Conservation (phyloP, 2,329 filamentous ascomycete species). For the Aureobasidium sp. region DNA sequence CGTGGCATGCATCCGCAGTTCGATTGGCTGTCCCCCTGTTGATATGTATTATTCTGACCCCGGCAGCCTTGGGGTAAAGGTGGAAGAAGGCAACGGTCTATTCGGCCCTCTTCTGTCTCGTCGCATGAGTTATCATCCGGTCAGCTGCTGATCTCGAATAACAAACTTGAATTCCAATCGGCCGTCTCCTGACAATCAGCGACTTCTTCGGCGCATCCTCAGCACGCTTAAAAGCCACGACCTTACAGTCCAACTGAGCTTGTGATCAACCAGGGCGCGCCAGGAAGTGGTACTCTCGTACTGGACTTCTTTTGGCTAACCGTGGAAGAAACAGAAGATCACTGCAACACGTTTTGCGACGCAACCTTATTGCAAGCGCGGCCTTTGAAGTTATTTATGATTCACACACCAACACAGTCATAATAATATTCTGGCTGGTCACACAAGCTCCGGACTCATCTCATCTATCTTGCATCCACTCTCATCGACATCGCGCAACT, state of each 20-base stretch:
- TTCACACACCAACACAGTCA: conserved; percentile 11
- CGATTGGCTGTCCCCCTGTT: conserved; percentile 10
- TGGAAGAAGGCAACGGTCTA: conserved; percentile 6
- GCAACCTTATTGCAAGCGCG: conserved; percentile 10
- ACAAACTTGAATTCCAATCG: not conserved
- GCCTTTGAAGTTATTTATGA: conserved; percentile 9
- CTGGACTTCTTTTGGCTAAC: not conserved
- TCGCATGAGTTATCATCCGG: conserved; percentile 5
- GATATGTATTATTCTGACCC: not conserved
- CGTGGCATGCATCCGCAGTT: conserved; percentile 12
- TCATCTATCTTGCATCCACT: not conserved
- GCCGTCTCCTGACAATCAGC: not conserved
- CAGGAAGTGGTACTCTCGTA: conserved; percentile 11
- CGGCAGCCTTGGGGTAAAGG: conserved; percentile 3
- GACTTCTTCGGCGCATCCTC: not conserved
- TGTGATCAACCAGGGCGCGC: conserved; percentile 3
- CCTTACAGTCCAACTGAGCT: not conserved
- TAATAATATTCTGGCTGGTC: not conserved
- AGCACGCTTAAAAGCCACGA: not conserved
- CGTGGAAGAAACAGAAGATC: conserved; percentile 2
- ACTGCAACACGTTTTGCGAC: conserved; percentile 1
- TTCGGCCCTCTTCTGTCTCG: conserved; percentile 8
- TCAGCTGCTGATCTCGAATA: conserved; percentile 2
- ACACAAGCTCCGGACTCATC: not conserved
- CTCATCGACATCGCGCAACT: not conserved